Base-by-base conservation (phyloP, 2,329 filamentous ascomycete species). In the Cytospora piceicola region DNA sequence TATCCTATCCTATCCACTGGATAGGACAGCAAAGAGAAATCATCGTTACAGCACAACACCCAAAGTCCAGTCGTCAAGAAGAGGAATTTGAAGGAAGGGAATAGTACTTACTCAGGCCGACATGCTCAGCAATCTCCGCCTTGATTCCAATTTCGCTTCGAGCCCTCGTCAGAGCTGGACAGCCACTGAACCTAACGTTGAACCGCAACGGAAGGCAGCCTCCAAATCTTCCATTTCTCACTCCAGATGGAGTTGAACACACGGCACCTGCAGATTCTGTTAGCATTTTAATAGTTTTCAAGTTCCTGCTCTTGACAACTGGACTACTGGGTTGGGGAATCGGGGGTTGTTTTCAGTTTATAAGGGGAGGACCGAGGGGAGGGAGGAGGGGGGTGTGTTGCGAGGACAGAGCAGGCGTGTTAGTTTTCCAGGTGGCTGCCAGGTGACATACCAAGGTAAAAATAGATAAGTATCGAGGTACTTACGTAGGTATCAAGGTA, bases 1-100 rank as follows among this genome's bases (percentile, higher is more conserved):
- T 20, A 8, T 42, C 39, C 17, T 20, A 8, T 42, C 39, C 17
- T 7, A 42, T 8, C 22, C 24, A 30, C 9, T 57, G 8, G 54
- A 42, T 11, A 34, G 32, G 11, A 14, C 32, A 34, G 32, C 5
- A n/a, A 60, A 24, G 15, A 51, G 57, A 4, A 52, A 3, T 29
- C 27, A n/a, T 27, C 4, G 30, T 58, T 15, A 36, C n/a, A 29
- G 0, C 24, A 22, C 5, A 61, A 7, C 1, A 39, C 32, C 58
- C 53, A 49, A 29, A 55, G 36, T 24, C 59, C 59, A 56, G 36
- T 49, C 15, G 36, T 46, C 59, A 62, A 56, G 59, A 36, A 46
- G 52, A 49, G 42, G 1, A 54, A 29, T 52, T 7, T 34, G 34
- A 14, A 24, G n/a, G 27, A 54, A 15, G 34, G 8, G 22, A 29